Evolutionary conservation across 1,139 yeast species (phyloP), one percentile per base, ranked within the genome.

Genomic region (Kodamaea sp.): DNA sequence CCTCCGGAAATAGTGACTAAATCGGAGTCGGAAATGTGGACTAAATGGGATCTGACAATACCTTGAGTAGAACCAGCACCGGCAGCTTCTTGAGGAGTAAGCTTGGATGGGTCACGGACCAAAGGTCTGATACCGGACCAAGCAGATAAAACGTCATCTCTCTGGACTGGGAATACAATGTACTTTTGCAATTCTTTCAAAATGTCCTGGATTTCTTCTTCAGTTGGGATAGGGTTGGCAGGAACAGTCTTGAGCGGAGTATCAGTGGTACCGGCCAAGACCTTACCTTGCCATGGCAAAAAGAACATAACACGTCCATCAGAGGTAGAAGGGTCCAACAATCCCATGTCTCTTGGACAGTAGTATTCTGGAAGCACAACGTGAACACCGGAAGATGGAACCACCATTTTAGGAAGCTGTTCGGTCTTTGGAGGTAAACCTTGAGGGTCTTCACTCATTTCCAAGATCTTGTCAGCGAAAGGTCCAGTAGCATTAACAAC

Each of bases 51-150:
- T 67, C 97, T 82, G 34, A 90, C 97, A 45, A 90, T 74, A 37
- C 89, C 92, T 63, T 87, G 94, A 32, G 92, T 83, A 22, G 76
- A 57, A 33, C 73, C 73, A 23, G 63, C 47, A 18, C 56, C 59
- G 20, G 69, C 61, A 39, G 68, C 75, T 29, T 63, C 63, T 30
- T 69, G 70, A 42, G 73, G 70, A 46, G 76, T 71, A 43, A 75
- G 63, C 42, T 69, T 71, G 44, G 80, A 67, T 38, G 97, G 97
- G 59, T 89, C 95, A 60, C 87, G 81, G 28, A 88, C 97, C 56
- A 90, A 78, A 13, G 97, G 97, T 62, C 97, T 78, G 54, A 90
- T 86, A 63, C 97, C 97, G 36, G 95, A 82, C 97, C 97, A 90
- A 37, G 97, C 96, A 54, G 94, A 84, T 49, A 86, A 73, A 27